phyloP scores from a whole-genome alignment of 257 asterid genomes.

The Solanum chilense region DNA sequence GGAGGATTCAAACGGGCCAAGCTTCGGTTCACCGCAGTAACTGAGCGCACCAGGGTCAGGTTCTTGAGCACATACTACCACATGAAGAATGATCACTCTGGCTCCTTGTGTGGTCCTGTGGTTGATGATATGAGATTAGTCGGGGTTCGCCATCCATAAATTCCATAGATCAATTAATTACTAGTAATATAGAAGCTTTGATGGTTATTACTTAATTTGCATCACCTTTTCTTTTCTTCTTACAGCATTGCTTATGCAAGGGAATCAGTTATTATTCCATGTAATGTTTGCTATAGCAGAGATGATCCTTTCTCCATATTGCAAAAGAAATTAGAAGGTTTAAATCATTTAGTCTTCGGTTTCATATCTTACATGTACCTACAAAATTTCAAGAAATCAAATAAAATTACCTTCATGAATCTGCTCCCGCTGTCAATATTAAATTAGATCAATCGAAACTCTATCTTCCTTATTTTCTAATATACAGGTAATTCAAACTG shows the following conservation, averaged over 20 bases:
- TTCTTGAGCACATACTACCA: conserved; percentile 63
- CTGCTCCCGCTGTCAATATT: not conserved
- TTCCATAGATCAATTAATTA: not conserved
- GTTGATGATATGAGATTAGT: conserved; percentile 58
- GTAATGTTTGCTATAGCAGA: not conserved
- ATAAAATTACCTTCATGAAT: not conserved
- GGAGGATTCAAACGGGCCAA: conserved; percentile 54
- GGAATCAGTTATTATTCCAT: not conserved
- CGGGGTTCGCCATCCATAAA: conserved; percentile 17
- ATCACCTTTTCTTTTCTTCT: not conserved
- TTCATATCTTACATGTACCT: not conserved
- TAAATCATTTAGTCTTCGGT: not conserved
- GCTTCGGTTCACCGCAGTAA: conserved; percentile 38
- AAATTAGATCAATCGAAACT: not conserved
- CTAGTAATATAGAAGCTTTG: not conserved
- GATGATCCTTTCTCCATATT: not conserved
- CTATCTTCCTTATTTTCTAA: not conserved
- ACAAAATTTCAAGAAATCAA: not conserved
- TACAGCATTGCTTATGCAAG: not conserved
- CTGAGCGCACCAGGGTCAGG: conserved; percentile 35
- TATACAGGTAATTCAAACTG: not conserved
- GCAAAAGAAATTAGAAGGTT: not conserved
- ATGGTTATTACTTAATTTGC: not conserved
- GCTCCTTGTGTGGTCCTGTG: conserved; percentile 78
- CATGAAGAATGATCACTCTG: conserved; percentile 57